Base-by-base conservation (phyloP, 805 yeast genomes). In the Babjeviella inositovora region DNA sequence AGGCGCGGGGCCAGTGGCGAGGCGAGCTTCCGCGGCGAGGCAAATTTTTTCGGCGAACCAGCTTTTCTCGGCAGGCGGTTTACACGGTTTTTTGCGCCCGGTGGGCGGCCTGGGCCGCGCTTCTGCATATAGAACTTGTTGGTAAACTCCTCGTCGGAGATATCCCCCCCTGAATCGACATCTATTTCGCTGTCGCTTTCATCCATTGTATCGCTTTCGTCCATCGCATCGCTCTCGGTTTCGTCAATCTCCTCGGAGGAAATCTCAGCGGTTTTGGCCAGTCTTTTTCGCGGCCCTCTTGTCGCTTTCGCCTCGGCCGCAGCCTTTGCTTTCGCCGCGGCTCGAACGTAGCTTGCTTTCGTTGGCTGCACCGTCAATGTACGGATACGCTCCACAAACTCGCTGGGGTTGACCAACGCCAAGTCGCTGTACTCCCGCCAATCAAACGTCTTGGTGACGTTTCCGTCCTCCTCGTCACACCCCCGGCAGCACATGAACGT, bases 401-500 rank as follows among this genome's bases (percentile, higher is more conserved):
- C 45, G 16, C 39, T 35, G 3, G 41, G 35, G 28, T 49, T 43
- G 6, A 28, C 31, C 5, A 26, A 20, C 19, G 51, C 41, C 5
- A 39, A 20, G 5, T 30, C 28, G 11, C 25, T 22, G 26, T 53
- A 36, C 7, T 41, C 52, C 18, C 45, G 38, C 47, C 49, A 64
- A 23, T 62, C 62, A 23, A 62, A 43, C 7, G 20, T 29, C 13
- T 45, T 46, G 2, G 62, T 41, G 26, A 58, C 37, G 19, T 30
- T 32, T 5, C 41, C 48, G 2, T 47, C 51, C 5, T 34, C 34
- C 8, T 45, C 38, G 31, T 57, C 60, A 25, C 56, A 37, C n/a
- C 57, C 59, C 27, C 61, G 38, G 21, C 55, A 36, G 30, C 67
- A 61, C 13, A 57, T 31, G 26, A 43, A 62, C 4, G 50, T 41